phyloP scores from a whole-genome alignment of 2,329 filamentous ascomycete genomes.

The Harringtonia lauricola region DNA sequence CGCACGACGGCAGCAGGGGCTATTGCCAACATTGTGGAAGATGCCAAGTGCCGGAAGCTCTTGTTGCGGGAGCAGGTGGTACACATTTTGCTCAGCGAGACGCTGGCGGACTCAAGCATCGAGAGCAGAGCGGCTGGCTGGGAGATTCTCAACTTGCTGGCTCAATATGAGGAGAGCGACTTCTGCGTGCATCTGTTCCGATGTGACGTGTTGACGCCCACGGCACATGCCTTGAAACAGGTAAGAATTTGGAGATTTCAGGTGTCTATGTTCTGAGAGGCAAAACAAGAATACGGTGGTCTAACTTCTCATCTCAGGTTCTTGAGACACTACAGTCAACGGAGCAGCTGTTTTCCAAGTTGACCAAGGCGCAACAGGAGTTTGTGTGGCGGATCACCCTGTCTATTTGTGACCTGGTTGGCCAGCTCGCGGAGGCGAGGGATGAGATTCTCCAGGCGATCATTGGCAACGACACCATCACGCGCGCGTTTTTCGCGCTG shows the following conservation, averaged over 20 bases:
- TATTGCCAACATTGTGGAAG: slow-evolving; percentile 50
- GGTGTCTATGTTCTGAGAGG: no score
- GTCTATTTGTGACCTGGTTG: slow-evolving; percentile 41
- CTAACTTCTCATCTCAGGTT: background rate
- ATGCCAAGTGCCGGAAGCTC: slow-evolving; percentile 51
- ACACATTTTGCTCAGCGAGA: slow-evolving; percentile 50
- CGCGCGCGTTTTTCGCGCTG: slow-evolving; percentile 44
- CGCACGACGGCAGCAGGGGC: slow-evolving; percentile 47
- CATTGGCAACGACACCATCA: slow-evolving; percentile 34
- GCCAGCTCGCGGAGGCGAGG: slow-evolving; percentile 44
- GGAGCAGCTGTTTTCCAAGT: slow-evolving; percentile 31
- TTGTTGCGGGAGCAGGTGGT: slow-evolving; percentile 57
- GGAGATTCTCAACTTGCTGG: slow-evolving; percentile 52
- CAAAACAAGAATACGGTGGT: background rate
- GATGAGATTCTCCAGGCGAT: slow-evolving; percentile 49
- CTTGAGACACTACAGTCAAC: slow-evolving; percentile 24
- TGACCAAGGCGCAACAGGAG: slow-evolving; percentile 40
- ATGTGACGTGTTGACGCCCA: slow-evolving; percentile 48
- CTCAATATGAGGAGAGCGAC: slow-evolving; percentile 52
- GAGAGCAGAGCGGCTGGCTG: slow-evolving; percentile 57
- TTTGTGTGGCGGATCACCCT: slow-evolving; percentile 42
- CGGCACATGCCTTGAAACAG: slow-evolving; percentile 42
- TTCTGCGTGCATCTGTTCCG: slow-evolving; percentile 56
- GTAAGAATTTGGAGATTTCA: no score
- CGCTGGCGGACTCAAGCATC: slow-evolving; percentile 49